These are phyloP conservation scores for Aspergillus spinulosporus DNA, from an alignment of 2,329 filamentous ascomycete species.

Conservation along the genomic window DNA sequence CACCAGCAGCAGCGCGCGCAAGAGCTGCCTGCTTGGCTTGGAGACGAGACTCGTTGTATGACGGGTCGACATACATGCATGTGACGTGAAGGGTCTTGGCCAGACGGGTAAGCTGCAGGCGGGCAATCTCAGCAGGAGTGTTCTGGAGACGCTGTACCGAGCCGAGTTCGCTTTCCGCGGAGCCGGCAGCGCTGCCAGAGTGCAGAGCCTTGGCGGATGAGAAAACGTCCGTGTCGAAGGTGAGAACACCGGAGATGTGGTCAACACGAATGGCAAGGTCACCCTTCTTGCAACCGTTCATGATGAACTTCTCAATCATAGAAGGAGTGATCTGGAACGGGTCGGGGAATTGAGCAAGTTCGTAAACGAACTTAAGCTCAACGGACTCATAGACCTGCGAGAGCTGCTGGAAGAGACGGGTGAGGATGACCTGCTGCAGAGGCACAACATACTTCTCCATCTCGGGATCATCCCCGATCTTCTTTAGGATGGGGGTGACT, in stretches of 20 bases:
- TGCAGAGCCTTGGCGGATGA: conserved; percentile 92
- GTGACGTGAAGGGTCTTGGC: conserved; percentile 89
- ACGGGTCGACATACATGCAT: conserved; percentile 91
- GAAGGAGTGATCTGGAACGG: conserved; percentile 88
- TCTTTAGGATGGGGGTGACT: conserved; percentile 90
- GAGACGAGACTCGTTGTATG: conserved; percentile 77
- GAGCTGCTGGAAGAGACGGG: conserved; percentile 95
- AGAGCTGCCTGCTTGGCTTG: conserved; percentile 79
- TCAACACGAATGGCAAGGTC: conserved; percentile 95
- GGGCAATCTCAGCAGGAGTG: conserved; percentile 96
- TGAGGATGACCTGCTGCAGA: conserved; percentile 97
- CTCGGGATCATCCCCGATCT: conserved; percentile 90
- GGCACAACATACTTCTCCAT: conserved; percentile 97
- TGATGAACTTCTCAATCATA: conserved; percentile 99
- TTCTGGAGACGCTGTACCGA: conserved; percentile 94
- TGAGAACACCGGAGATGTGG: conserved; percentile 90
- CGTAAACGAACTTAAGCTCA: conserved; percentile 87
- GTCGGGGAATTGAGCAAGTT: conserved; percentile 92
- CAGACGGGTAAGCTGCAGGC: conserved; percentile 87
- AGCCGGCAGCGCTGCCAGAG: conserved; percentile 78
- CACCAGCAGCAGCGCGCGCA: conserved; percentile 77
- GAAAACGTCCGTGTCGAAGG: conserved; percentile 98
- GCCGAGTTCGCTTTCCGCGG: conserved; percentile 79
- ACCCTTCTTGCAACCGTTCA: conserved; percentile 99
- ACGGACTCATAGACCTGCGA: conserved; percentile 99